Percentiles rank a stretch among this genome's conserved stretches.
These are phyloP conservation scores for Schizochytrium sp. DNA, from an alignment of 108 stramenopile genomes.

Conservation along the genomic window DNA sequence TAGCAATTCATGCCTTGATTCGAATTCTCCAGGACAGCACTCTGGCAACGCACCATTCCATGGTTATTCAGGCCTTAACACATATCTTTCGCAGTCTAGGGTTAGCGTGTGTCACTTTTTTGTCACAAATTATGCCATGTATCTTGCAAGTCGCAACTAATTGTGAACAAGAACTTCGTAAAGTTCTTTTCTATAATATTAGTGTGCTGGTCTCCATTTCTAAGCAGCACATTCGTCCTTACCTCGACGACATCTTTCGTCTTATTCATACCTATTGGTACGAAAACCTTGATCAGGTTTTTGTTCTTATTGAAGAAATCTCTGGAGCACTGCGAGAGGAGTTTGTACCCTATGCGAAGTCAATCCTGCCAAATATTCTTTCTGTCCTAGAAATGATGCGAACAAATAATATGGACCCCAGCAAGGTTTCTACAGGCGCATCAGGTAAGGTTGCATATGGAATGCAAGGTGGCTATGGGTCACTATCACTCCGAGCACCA, in stretches of 20 bases:
- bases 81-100: slow-evolving; percentile 92
- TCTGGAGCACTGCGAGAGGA: slow-evolving; percentile 87
- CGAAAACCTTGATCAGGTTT: slow-evolving; percentile 85
- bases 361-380: slow-evolving; percentile 49
- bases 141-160: slow-evolving; percentile 76
- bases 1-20: slow-evolving; percentile 89
- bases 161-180: slow-evolving; percentile 83
- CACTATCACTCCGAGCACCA: no score
- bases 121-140: slow-evolving; percentile 88
- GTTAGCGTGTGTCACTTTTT: slow-evolving; percentile 85
- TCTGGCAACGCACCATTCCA: slow-evolving; percentile 88
- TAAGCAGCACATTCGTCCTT: slow-evolving; percentile 86
- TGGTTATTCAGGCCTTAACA: slow-evolving; percentile 91
- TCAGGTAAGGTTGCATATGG: neutral
- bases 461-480: neutral
- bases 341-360: slow-evolving; percentile 81
- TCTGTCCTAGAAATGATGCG: slow-evolving; percentile 54
- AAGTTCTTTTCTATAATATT: slow-evolving; percentile 88
- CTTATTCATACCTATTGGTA: slow-evolving; percentile 89
- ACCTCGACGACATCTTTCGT: slow-evolving; percentile 87
- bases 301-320: slow-evolving; percentile 73
- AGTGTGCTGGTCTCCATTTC: slow-evolving; percentile 87
- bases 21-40: slow-evolving; percentile 87
- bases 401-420: slow-evolving; percentile 5
- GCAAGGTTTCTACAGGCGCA: neutral